Evolutionary conservation across 2,329 filamentous ascomycete species (phyloP).

Genomic region (Pleurostoma richardsiae): DNA sequence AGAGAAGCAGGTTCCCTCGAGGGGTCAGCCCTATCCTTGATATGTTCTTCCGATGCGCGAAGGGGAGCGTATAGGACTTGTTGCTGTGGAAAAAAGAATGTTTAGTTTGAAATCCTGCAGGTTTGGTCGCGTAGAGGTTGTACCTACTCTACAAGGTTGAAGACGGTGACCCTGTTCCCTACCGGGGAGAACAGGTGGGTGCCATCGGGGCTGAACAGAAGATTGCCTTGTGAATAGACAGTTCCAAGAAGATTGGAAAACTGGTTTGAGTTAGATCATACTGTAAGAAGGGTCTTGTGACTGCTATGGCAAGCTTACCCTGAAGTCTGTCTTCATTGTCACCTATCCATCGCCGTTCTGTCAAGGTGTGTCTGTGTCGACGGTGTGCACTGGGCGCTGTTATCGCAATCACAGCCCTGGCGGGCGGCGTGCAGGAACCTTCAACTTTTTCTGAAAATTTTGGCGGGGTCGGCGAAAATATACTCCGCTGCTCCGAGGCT

Average conservation of each 20-base stretch:
- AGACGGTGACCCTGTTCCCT: constrained; percentile 91
- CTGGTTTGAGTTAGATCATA: constrained; percentile 36
- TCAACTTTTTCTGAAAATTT: constrained; percentile 16
- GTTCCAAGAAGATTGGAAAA: constrained; percentile 98
- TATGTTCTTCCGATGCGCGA: constrained; percentile 93
- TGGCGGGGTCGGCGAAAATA: constrained; percentile 17
- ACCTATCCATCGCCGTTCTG: constrained; percentile 7
- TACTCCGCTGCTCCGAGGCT: constrained; percentile 12
- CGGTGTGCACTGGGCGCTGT: too few relatives aligned
- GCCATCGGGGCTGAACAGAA: constrained; percentile 94
- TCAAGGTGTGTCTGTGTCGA: too few relatives aligned
- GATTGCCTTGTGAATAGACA: constrained; percentile 96
- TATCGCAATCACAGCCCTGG: too few relatives aligned
- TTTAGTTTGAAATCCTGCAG: constrained; percentile 23
- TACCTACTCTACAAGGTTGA: constrained; percentile 87
- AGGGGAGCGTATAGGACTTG: constrained; percentile 81
- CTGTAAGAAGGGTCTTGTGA: not conserved
- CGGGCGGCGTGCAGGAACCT: too few relatives aligned
- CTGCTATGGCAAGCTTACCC: constrained; percentile 48
- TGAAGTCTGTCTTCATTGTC: constrained; percentile 98
- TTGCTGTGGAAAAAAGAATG: constrained; percentile 48
- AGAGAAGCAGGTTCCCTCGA: constrained; percentile 84
- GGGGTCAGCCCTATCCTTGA: constrained; percentile 82
- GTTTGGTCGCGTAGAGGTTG: not conserved
- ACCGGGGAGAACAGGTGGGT: constrained; percentile 94